A percentile compares a stretch with the other conserved stretches of the same genome.
These are phyloP conservation scores for Clavispora vitiphila DNA, from an alignment of 805 yeast species.

Conservation along the genomic window DNA sequence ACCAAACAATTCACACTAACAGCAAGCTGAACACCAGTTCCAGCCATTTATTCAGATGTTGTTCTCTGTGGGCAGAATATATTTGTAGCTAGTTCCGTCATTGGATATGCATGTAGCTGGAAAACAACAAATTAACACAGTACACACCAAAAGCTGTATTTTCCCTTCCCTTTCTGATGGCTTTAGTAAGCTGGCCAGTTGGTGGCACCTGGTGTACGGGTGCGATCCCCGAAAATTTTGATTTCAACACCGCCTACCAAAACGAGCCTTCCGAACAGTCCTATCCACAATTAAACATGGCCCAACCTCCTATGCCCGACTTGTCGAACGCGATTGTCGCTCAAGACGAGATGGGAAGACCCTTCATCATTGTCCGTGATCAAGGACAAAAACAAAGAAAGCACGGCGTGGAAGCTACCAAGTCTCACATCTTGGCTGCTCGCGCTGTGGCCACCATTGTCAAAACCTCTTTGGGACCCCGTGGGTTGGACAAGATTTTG, in stretches of 20 bases:
- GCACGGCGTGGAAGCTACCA: constrained; percentile 45
- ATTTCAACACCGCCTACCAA: constrained; percentile 1
- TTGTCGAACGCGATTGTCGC: constrained; percentile 98
- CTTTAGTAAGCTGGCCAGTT: too few species aligned
- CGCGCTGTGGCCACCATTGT: constrained; percentile 90
- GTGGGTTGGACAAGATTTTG: constrained; percentile 96
- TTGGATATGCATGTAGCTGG: too few species aligned
- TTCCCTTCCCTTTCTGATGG: too few species aligned
- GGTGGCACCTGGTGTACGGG: constrained; percentile 1
- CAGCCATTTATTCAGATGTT: too few species aligned
- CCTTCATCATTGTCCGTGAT: constrained; percentile 94
- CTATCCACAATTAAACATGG: constrained; percentile 9
- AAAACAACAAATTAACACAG: too few species aligned
- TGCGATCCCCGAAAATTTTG: constrained; percentile 2
- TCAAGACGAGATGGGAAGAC: constrained; percentile 99
- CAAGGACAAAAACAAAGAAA: constrained; percentile 67
- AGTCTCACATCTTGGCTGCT: constrained; percentile 90
- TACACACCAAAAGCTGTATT: too few species aligned
- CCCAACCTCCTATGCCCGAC: constrained; percentile 60
- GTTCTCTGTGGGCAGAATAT: too few species aligned
- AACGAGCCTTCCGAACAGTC: neutral
- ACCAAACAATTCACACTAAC: too few species aligned
- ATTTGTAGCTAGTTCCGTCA: too few species aligned
- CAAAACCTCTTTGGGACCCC: constrained; percentile 91
- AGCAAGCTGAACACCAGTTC: too few species aligned